Percentiles rank a stretch among this genome's conserved stretches.
Evolutionary conservation across 345 rosid genomes (phyloP).

Genomic region (Theobroma cacao): DNA sequence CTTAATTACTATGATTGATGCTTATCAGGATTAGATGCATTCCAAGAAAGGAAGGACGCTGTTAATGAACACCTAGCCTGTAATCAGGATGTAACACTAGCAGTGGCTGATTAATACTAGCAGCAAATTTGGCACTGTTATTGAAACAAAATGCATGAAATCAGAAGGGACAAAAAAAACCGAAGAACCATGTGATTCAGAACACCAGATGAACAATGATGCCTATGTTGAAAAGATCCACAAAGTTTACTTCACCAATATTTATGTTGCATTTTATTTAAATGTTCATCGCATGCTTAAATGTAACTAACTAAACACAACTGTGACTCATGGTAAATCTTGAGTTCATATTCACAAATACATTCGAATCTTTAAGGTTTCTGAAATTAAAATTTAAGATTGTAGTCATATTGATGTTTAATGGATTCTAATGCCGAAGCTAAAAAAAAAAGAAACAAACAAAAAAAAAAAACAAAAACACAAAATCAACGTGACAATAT

Average conservation of each 20-base stretch:
- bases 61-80: neutral
- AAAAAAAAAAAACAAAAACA: too few relatives aligned
- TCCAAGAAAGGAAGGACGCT: neutral
- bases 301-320: neutral
- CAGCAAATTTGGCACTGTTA: too few relatives aligned
- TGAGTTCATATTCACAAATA: neutral
- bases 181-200: slow-evolving; percentile 1
- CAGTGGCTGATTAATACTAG: too few relatives aligned
- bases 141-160: neutral
- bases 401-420: slow-evolving; percentile 18
- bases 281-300: neutral
- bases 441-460: neutral
- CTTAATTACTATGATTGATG: neutral
- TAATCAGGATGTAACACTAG: too few relatives aligned
- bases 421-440: neutral
- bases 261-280: neutral
- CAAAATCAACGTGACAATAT: too few relatives aligned
- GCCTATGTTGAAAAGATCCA: neutral
- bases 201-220: neutral
- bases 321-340: neutral
- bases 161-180: neutral
- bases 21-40: neutral
- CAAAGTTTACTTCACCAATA: neutral
- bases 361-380: neutral
- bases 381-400: neutral